Evolutionary conservation across 2,329 filamentous ascomycete species (phyloP).

Genomic region (Fusarium hostae): DNA sequence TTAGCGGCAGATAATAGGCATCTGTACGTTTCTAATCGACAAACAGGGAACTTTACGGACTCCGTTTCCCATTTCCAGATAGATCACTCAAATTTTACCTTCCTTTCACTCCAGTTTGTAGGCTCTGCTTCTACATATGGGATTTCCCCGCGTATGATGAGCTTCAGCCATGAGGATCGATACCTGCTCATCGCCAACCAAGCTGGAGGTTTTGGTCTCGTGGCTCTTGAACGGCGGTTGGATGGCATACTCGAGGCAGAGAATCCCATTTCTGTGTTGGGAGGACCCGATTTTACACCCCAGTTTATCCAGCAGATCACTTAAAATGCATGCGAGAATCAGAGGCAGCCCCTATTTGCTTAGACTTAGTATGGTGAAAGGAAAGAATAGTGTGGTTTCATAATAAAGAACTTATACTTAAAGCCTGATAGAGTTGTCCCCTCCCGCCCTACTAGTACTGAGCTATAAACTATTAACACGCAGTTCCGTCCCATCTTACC

Average conservation of each 20-base stretch:
- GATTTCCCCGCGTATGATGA: slow-evolving; percentile 59
- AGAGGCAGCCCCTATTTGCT: too few species aligned
- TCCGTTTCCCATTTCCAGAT: slow-evolving; percentile 58
- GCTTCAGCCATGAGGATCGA: slow-evolving; percentile 33
- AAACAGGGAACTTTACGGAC: slow-evolving; percentile 57
- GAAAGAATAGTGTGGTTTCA: too few species aligned
- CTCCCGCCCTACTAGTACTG: background rate
- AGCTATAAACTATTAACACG: background rate
- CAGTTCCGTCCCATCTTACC: background rate
- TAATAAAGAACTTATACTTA: background rate
- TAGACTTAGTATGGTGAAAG: too few species aligned
- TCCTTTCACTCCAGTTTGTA: slow-evolving; percentile 33
- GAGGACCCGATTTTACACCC: background rate
- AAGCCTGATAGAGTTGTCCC: background rate
- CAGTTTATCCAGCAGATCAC: background rate
- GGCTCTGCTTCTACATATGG: slow-evolving; percentile 50
- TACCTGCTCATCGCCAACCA: background rate
- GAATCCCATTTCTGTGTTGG: background rate
- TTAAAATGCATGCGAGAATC: background rate
- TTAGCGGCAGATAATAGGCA: slow-evolving; percentile 54
- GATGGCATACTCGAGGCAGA: background rate
- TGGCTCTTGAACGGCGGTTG: background rate
- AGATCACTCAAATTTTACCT: slow-evolving; percentile 30
- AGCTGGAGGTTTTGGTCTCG: background rate
- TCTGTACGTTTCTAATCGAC: slow-evolving; percentile 63